Conservation (phyloP, 2,329 filamentous ascomycete genomes). For the Exophiala bonariae region DNA sequence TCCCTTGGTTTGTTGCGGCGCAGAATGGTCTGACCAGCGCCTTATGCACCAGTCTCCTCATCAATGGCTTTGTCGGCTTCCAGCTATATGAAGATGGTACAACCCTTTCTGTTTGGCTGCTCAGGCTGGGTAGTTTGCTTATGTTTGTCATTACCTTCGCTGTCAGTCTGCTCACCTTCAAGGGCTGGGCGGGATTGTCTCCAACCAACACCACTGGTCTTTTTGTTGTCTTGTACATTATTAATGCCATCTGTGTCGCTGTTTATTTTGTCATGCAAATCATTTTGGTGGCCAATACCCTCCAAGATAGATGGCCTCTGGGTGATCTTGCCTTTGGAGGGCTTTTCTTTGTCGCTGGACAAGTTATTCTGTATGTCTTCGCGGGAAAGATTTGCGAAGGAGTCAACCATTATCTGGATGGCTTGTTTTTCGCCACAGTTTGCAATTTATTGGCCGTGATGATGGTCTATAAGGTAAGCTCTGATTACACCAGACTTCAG, state of each 20-base stretch:
- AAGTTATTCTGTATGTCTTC: slow-evolving; percentile 90
- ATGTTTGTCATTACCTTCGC: slow-evolving; percentile 88
- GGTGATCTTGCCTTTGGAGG: slow-evolving; percentile 88
- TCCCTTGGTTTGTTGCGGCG: slow-evolving; percentile 86
- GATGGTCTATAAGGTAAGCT: slow-evolving; percentile 95
- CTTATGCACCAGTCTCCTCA: slow-evolving; percentile 81
- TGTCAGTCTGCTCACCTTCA: slow-evolving; percentile 88
- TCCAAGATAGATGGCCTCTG: slow-evolving; percentile 93
- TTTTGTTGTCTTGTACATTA: slow-evolving; percentile 87
- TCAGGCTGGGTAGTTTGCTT: slow-evolving; percentile 72
- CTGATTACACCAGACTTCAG: slow-evolving; percentile 3
- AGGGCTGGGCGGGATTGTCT: slow-evolving; percentile 80
- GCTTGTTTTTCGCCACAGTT: slow-evolving; percentile 88
- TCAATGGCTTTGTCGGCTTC: slow-evolving; percentile 98
- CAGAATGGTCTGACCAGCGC: slow-evolving; percentile 85
- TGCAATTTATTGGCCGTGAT: slow-evolving; percentile 94
- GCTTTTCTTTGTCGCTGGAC: slow-evolving; percentile 87
- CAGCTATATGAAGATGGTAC: slow-evolving; percentile 98
- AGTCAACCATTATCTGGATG: slow-evolving; percentile 89
- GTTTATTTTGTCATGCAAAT: slow-evolving; percentile 87
- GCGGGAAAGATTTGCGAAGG: slow-evolving; percentile 80
- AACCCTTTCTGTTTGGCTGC: slow-evolving; percentile 86
- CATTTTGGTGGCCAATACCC: slow-evolving; percentile 80
- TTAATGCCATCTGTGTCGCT: slow-evolving; percentile 83
- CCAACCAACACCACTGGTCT: slow-evolving; percentile 85